Percentiles rank a stretch among this genome's conserved stretches.
Conservation (phyloP, 371 early-diverging fungal genomes). For the Haplosporangium sp. region DNA sequence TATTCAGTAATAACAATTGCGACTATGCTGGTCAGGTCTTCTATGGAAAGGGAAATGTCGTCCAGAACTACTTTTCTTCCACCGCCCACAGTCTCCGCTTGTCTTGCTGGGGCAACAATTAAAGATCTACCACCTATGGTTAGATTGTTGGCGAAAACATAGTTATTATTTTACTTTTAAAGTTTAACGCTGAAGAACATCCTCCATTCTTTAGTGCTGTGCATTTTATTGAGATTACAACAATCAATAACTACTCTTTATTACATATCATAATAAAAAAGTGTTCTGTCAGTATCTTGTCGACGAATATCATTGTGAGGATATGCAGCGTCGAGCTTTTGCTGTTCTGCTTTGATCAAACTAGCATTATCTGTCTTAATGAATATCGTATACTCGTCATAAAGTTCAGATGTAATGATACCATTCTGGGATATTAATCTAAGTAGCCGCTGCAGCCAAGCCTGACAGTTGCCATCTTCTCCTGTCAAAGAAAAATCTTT, state of each 20-base stretch:
- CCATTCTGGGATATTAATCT: conserved; percentile 9
- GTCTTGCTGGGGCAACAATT: conserved; percentile 10
- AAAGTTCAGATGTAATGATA: background rate
- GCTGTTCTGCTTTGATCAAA: conserved; percentile 1
- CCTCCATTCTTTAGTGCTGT: no score
- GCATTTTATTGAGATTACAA: no score
- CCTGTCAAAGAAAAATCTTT: conserved; percentile 4
- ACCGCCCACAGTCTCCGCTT: conserved; percentile 10
- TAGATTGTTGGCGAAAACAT: no score
- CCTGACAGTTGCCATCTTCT: conserved; percentile 12
- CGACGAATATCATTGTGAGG: background rate
- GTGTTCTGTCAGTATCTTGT: conserved; percentile 1
- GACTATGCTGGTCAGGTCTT: conserved; percentile 9
- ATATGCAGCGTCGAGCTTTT: conserved; percentile 2
- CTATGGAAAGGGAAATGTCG: conserved; percentile 9
- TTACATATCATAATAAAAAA: conserved; percentile 2
- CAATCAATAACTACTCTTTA: no score
- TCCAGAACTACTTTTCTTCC: conserved; percentile 1
- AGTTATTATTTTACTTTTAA: no score
- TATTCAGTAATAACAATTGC: conserved; percentile 6
- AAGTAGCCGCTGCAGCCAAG: conserved; percentile 9
- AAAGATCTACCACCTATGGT: no score
- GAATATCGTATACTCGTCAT: background rate
- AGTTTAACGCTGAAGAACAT: no score
- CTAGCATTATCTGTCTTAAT: background rate